Evolutionary conservation across 768 basidiomycete genomes (phyloP).

Genomic region (Tubosaeta sp.): DNA sequence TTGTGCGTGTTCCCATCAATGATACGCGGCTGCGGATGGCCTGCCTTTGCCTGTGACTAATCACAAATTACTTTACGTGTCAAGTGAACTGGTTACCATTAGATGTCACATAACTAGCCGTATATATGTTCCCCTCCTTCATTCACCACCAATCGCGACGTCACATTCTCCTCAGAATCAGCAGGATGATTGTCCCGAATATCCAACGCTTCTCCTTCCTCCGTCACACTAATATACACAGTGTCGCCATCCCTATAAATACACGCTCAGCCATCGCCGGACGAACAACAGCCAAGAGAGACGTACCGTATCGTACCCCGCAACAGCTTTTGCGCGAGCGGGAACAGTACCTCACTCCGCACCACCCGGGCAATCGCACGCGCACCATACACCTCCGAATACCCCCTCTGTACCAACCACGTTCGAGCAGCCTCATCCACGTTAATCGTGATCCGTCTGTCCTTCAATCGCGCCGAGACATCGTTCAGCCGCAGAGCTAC

Average conservation of each 20-base stretch:
- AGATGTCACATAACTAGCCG: too few relatives aligned
- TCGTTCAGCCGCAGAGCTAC: constrained; percentile 75
- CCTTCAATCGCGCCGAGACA: constrained; percentile 59
- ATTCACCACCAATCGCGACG: not conserved
- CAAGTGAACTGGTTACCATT: not conserved
- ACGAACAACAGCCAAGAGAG: not conserved
- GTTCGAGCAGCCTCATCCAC: constrained; percentile 56
- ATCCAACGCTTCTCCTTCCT: constrained; percentile 40
- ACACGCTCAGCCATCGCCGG: not conserved
- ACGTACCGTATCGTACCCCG: constrained; percentile 71
- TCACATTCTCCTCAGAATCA: constrained; percentile 30
- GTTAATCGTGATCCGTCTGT: constrained; percentile 66
- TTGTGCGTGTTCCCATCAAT: not conserved
- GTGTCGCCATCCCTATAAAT: constrained; percentile 54
- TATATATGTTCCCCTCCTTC: too few relatives aligned
- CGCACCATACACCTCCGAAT: constrained; percentile 83
- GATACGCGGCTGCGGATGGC: not conserved
- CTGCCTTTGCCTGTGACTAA: not conserved
- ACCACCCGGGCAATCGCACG: constrained; percentile 86
- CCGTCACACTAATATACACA: constrained; percentile 49
- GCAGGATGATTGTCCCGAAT: constrained; percentile 61
- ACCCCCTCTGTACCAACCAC: constrained; percentile 75
- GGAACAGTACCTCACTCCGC: constrained; percentile 75
- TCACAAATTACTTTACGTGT: not conserved
- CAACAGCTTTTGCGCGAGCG: constrained; percentile 75